Conservation (phyloP, 2,329 filamentous ascomycete species). For the Cytospora piceicola region DNA sequence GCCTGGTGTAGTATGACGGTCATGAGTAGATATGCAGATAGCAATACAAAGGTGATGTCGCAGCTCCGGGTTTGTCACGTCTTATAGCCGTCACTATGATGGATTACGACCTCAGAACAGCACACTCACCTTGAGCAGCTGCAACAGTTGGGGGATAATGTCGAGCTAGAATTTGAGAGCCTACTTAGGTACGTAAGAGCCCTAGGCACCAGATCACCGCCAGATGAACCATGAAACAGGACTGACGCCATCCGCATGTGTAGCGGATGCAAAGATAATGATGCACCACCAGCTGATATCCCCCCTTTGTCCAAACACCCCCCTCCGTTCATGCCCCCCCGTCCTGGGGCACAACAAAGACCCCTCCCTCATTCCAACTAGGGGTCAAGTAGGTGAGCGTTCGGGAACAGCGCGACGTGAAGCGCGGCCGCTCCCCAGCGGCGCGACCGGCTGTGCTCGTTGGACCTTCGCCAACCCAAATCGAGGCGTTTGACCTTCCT, state of each 20-base stretch:
- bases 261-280: neutral
- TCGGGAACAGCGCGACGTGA: slow-evolving; percentile 43
- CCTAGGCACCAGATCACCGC: slow-evolving; percentile 21
- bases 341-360: neutral
- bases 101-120: neutral
- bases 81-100: neutral
- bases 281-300: slow-evolving; percentile 39
- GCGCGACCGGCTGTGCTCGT: slow-evolving; percentile 57
- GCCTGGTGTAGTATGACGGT: no score
- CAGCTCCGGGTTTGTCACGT: no score
- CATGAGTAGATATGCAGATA: no score
- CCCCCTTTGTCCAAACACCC: slow-evolving; percentile 37
- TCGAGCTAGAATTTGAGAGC: slow-evolving; percentile 44
- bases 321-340: neutral
- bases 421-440: slow-evolving; percentile 42
- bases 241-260: neutral
- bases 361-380: slow-evolving; percentile 28
- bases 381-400: slow-evolving; percentile 40
- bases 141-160: slow-evolving; percentile 35
- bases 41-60: no score
- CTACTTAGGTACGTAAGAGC: slow-evolving; percentile 37
- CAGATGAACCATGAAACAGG: slow-evolving; percentile 37
- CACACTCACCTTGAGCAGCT: neutral
- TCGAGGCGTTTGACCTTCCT: slow-evolving; percentile 34
- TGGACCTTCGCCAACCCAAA: slow-evolving; percentile 26